phyloP scores from a whole-genome alignment of 306 rosid genomes.

The Hylodesmum podocarpum region DNA sequence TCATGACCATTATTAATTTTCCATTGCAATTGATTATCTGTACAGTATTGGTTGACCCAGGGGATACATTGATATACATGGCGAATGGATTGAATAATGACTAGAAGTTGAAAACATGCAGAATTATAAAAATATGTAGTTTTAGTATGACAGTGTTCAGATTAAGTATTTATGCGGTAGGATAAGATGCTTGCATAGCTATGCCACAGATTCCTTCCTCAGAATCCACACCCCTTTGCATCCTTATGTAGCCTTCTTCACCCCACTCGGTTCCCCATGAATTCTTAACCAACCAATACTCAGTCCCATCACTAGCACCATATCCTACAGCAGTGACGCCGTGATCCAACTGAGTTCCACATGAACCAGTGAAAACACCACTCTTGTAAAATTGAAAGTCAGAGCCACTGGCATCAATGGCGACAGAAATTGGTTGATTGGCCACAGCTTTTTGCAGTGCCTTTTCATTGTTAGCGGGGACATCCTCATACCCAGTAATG shows the following conservation, averaged over 20 bases:
- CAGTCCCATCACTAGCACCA: slow-evolving; percentile 21
- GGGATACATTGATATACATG: neutral
- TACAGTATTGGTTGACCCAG: neutral
- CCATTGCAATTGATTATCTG: neutral
- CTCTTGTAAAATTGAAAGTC: slow-evolving; percentile 36
- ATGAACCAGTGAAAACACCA: slow-evolving; percentile 45
- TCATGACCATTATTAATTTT: too few species aligned
- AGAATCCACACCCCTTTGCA: slow-evolving; percentile 40
- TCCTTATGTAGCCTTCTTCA: slow-evolving; percentile 47
- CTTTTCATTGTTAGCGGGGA: slow-evolving; percentile 33
- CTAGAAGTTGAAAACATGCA: too few species aligned
- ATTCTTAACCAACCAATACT: slow-evolving; percentile 48
- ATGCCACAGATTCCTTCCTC: slow-evolving; percentile 53
- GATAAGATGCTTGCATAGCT: slow-evolving; percentile 55
- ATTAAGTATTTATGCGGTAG: slow-evolving; percentile 24
- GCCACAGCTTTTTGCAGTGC: slow-evolving; percentile 44
- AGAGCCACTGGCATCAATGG: slow-evolving; percentile 44
- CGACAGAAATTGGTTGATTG: slow-evolving; percentile 41
- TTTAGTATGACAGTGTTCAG: neutral
- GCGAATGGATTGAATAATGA: neutral
- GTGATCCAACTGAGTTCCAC: slow-evolving; percentile 43
- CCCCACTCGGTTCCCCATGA: slow-evolving; percentile 60
- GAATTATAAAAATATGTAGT: neutral
- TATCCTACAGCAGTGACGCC: slow-evolving; percentile 49
- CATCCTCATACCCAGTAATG: slow-evolving; percentile 37